phyloP scores from a whole-genome alignment of 2,329 filamentous ascomycete genomes.

The Aspergillus sp. region DNA sequence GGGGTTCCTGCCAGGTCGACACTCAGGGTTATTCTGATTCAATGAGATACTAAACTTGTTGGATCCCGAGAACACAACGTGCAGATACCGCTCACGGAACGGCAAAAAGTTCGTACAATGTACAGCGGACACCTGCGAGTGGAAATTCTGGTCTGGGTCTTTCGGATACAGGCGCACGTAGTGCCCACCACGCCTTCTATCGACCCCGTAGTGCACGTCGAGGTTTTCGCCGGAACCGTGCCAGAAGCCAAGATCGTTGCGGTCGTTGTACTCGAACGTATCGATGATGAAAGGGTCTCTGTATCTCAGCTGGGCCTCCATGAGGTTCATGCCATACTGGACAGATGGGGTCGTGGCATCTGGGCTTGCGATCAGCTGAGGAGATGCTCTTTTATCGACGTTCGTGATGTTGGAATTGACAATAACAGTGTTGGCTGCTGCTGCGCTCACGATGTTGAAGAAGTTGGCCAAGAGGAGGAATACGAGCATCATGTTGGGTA shows the following conservation, averaged over 20 bases:
- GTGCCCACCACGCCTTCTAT: constrained; percentile 11
- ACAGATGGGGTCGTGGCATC: not conserved
- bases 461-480: not conserved
- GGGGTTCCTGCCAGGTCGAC: constrained; percentile 49
- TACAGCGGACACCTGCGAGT: constrained; percentile 49
- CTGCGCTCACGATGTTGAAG: not conserved
- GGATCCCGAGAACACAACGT: constrained; percentile 57
- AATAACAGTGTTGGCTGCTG: not conserved
- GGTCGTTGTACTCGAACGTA: constrained; percentile 47
- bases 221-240: constrained; percentile 60
- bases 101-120: constrained; percentile 51
- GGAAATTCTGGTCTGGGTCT: constrained; percentile 56
- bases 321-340: not conserved
- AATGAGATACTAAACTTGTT: constrained; percentile 58
- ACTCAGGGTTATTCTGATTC: constrained; percentile 59
- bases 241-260: constrained; percentile 58
- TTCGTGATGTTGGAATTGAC: not conserved
- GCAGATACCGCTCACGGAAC: constrained; percentile 55
- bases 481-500: not conserved
- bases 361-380: not conserved
- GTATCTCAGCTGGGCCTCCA: not conserved
- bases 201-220: constrained; percentile 45
- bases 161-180: constrained; percentile 52
- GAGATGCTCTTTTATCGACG: not conserved
- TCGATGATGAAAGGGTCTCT: constrained; percentile 47